Evolutionary conservation across 2,329 filamentous ascomycete genomes (phyloP).

Genomic region (Ceratocystis alfenasii): DNA sequence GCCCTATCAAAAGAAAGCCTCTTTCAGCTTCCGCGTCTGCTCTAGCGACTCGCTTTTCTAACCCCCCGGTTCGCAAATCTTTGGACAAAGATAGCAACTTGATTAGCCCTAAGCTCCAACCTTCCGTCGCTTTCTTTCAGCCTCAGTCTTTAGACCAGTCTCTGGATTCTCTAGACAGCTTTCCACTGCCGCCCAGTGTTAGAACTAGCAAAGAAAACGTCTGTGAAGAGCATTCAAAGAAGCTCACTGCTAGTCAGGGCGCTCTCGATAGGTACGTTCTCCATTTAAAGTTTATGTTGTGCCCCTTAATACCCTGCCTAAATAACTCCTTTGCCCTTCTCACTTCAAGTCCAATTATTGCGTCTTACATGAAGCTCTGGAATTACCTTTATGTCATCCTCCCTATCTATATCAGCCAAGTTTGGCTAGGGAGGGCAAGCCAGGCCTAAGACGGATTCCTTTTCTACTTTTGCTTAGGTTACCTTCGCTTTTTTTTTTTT

Average conservation of each 20-base stretch:
- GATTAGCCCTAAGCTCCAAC: neutral
- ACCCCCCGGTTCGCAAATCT: conserved; percentile 25
- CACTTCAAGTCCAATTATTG: neutral
- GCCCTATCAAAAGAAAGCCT: conserved; percentile 48
- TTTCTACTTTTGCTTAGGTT: neutral
- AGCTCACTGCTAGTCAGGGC: neutral
- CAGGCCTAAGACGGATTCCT: neutral
- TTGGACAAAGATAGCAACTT: conserved; percentile 28
- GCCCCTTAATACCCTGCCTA: neutral
- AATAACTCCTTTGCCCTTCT: neutral
- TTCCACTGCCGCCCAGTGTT: conserved; percentile 13
- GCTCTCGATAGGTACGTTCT: neutral
- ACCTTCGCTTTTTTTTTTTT: neutral
- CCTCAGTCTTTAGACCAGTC: conserved; percentile 16
- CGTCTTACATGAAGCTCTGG: neutral
- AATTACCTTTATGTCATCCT: neutral
- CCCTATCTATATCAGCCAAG: neutral
- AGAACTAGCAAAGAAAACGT: neutral
- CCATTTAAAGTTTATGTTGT: conserved; percentile 9
- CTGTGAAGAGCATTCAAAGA: conserved; percentile 3
- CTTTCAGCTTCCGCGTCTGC: conserved; percentile 44
- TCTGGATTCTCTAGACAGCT: conserved; percentile 7
- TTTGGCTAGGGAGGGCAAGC: neutral
- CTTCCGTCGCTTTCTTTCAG: neutral
- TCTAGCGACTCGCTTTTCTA: conserved; percentile 39